phyloP scores from a whole-genome alignment of 2,329 filamentous ascomycete species.

The Rhynchosporium agropyri region DNA sequence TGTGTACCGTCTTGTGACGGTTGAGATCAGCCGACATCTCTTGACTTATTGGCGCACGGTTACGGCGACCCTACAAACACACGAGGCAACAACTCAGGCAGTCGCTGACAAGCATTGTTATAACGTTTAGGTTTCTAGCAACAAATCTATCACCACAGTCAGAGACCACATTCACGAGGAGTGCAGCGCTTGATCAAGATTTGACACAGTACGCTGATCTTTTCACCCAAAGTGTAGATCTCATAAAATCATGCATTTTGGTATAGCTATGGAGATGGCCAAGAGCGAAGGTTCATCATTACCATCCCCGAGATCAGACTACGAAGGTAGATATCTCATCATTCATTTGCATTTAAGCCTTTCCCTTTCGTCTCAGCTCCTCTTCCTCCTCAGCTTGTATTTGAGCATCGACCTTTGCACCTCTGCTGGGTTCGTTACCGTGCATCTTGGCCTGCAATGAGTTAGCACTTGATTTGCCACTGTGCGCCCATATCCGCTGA shows the following conservation, averaged over 20 bases:
- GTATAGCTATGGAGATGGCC: neutral
- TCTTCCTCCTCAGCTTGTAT: conserved; percentile 69
- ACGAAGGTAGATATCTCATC: neutral
- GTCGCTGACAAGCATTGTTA: neutral
- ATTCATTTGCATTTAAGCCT: conserved; percentile 40
- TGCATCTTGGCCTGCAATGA: conserved; percentile 58
- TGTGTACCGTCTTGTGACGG: neutral
- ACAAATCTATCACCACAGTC: neutral
- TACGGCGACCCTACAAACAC: conserved; percentile 6
- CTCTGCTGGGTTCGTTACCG: conserved; percentile 73
- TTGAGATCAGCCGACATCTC: no score
- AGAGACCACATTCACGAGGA: neutral
- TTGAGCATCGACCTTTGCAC: conserved; percentile 72
- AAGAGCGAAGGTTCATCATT: neutral
- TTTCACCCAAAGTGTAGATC: neutral
- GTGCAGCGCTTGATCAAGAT: no score
- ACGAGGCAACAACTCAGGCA: conserved; percentile 1
- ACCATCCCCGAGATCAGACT: neutral
- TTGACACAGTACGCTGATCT: neutral
- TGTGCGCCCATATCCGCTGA: neutral
- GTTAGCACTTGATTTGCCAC: conserved; percentile 11
- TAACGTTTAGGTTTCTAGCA: neutral
- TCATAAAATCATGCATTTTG: neutral
- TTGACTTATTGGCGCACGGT: no score
- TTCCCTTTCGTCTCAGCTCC: conserved; percentile 61